phyloP scores from a whole-genome alignment of 345 rosid species.

The Excoecaria agallocha region DNA sequence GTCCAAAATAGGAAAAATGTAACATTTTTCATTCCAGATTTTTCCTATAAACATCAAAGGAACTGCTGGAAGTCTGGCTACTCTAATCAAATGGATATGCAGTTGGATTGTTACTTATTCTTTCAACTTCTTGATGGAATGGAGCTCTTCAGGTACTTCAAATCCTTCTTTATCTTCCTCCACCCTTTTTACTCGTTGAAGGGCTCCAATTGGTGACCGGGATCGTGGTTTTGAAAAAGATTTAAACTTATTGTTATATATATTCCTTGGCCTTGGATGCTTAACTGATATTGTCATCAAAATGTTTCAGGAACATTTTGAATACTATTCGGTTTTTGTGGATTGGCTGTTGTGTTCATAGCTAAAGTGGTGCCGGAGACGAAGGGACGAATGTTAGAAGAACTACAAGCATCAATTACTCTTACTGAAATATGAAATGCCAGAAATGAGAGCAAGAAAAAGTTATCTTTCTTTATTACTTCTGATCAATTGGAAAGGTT shows the following conservation, averaged over 20 bases:
- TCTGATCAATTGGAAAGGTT: too few species aligned
- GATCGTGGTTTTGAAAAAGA: too few species aligned
- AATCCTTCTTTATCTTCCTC: background rate
- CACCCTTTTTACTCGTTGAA: background rate
- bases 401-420: constrained; percentile 53
- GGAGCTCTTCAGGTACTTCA: constrained; percentile 44
- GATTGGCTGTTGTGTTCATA: constrained; percentile 53
- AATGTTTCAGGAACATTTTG: constrained; percentile 57
- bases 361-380: constrained; percentile 72
- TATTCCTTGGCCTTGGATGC: background rate
- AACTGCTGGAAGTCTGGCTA: constrained; percentile 72
- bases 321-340: constrained; percentile 49
- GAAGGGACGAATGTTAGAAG: constrained; percentile 66
- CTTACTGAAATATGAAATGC: background rate
- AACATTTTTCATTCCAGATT: constrained; percentile 37
- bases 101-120: constrained; percentile 68
- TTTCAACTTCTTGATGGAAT: constrained; percentile 55
- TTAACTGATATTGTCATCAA: background rate
- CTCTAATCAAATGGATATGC: constrained; percentile 70
- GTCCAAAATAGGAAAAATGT: background rate
- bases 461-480: too few species aligned
- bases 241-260: too few species aligned
- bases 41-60: constrained; percentile 74
- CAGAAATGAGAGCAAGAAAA: too few species aligned
- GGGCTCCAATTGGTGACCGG: too few species aligned